Base-by-base conservation (phyloP, 306 rosid genomes). In the Ceratonia siliqua region DNA sequence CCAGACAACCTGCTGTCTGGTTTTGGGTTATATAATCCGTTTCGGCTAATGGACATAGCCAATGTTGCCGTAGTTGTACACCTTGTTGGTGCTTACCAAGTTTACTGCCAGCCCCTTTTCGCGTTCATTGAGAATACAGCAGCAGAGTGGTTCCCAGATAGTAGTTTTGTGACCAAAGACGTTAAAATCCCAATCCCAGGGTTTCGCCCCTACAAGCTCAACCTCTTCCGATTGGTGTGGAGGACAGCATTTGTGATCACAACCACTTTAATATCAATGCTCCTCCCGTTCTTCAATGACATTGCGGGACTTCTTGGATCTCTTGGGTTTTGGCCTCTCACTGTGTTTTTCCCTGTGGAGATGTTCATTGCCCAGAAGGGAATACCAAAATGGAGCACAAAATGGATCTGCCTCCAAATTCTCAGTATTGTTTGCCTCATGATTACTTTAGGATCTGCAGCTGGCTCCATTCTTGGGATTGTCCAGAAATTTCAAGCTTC, bases 81-180 rank as follows among this genome's bases (percentile, higher is more conserved):
- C 86, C 95, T 91, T 36, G 78, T 89, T 54, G 97, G 97, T 53
- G 94, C 97, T 49, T 91, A 82, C 88, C 97, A 91, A 74, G 97
- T 89, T 50, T 89, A 77, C 65, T 75, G 80, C 68, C 97, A 91
- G 38, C 97, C 97, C 84, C 76, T 91, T 25, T 91, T 84, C 3
- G 87, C 91, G 20, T 87, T 91, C 32, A n/a, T 91, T 6, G 97
- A 91, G 62, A 89, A 79, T 57, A 5, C 68, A 2, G 82, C 80
- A 0, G 62, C 73, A 4, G 6, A 62, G 2, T 71, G 58, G 50
- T 87, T 72, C 83, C 89, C 92, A 0, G 54, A 89, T 5, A 83
- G 84, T 45, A 32, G 74, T 18, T 89, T 91, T 45, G 64, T 91
- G 65, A 85, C 69, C 52, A 76, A 83, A 46, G 86, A 79, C 27